Evolutionary conservation across 2,329 filamentous ascomycete genomes (phyloP).

Genomic region (Aureobasidium namibiae): DNA sequence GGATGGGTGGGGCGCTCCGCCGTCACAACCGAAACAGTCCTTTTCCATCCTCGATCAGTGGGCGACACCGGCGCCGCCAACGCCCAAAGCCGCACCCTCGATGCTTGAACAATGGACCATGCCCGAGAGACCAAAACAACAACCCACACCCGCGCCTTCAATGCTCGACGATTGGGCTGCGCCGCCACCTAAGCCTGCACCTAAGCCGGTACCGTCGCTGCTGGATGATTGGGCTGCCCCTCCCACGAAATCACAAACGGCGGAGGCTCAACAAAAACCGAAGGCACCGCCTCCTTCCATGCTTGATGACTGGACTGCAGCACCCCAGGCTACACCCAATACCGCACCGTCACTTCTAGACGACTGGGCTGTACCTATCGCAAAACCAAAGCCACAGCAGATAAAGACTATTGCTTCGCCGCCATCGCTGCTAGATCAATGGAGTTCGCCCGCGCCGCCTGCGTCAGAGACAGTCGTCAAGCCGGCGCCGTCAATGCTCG

Average conservation of each 20-base stretch:
- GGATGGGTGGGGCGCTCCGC: conserved; percentile 15
- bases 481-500: not conserved
- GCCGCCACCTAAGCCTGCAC: not conserved
- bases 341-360: not conserved
- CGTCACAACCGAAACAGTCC: conserved; percentile 23
- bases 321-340: not conserved
- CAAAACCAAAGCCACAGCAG: not conserved
- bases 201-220: conserved; percentile 26
- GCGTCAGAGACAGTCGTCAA: not conserved
- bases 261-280: not conserved
- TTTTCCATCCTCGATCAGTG: conserved; percentile 20
- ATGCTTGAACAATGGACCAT: conserved; percentile 21
- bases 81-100: conserved; percentile 12
- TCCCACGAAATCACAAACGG: not conserved
- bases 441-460: not conserved
- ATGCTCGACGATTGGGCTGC: not conserved
- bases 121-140: conserved; percentile 6
- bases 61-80: not conserved
- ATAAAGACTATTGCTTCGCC: not conserved
- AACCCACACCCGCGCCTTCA: conserved; percentile 3
- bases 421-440: conserved; percentile 9
- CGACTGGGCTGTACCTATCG: not conserved
- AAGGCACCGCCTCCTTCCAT: conserved; percentile 12
- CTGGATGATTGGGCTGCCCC: conserved; percentile 14
- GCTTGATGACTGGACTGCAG: conserved; percentile 19